These are phyloP conservation scores for Lavandula angustifolia DNA, from an alignment of 257 asterid species.

Conservation along the genomic window DNA sequence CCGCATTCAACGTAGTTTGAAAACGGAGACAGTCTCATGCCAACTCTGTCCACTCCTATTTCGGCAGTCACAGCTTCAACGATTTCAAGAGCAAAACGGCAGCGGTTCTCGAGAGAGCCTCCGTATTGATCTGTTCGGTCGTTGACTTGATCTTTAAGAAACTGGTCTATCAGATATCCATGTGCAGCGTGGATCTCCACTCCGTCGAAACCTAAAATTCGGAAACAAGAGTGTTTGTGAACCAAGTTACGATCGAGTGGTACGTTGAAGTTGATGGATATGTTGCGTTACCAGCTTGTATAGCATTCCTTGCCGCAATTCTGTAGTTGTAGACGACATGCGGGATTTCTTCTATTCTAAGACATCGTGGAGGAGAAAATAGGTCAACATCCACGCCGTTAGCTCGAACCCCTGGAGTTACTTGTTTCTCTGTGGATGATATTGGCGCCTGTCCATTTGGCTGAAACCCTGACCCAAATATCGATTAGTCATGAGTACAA, in stretches of 20 bases:
- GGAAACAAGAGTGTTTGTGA: neutral
- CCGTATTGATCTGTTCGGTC: conserved; percentile 73
- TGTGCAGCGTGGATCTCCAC: conserved; percentile 75
- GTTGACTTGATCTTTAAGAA: conserved; percentile 59
- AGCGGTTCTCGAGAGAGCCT: conserved; percentile 65
- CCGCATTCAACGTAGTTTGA: conserved; percentile 37
- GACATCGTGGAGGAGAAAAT: conserved; percentile 61
- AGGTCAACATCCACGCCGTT: conserved; percentile 37
- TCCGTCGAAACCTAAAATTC: conserved; percentile 60
- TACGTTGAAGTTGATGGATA: too few species aligned
- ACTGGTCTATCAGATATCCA: too few species aligned
- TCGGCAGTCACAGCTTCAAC: conserved; percentile 50
- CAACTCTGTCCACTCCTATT: conserved; percentile 54
- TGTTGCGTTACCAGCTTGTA: conserved; percentile 58
- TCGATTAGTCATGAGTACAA: too few species aligned
- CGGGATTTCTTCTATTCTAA: conserved; percentile 61
- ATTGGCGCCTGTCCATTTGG: conserved; percentile 70
- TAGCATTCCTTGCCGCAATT: conserved; percentile 74
- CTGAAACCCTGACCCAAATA: conserved; percentile 61
- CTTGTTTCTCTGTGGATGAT: conserved; percentile 50
- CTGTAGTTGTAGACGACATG: conserved; percentile 58
- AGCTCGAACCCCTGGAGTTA: conserved; percentile 44
- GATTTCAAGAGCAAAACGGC: conserved; percentile 55
- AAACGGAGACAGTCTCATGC: conserved; percentile 67
- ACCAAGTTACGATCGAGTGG: too few species aligned